phyloP scores from a whole-genome alignment of 2,329 filamentous ascomycete genomes.

The Xylariaceae sp. region DNA sequence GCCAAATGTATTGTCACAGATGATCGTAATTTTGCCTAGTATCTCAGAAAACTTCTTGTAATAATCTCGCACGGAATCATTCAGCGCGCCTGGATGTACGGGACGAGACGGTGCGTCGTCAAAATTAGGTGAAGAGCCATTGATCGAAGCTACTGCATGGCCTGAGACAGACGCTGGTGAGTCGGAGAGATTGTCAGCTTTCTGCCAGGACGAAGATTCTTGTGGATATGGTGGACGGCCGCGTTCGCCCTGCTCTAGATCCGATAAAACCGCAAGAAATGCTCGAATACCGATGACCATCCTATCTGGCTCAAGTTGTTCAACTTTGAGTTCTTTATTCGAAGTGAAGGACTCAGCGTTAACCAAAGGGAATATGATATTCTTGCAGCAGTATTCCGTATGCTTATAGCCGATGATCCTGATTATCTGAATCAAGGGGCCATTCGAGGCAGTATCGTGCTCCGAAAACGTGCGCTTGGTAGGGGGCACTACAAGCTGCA shows the following conservation, averaged over 20 bases:
- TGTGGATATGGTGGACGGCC: slow-evolving; percentile 80
- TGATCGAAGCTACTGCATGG: slow-evolving; percentile 23
- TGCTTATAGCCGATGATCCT: slow-evolving; percentile 91
- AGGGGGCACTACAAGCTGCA: slow-evolving; percentile 76
- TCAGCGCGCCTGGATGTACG: slow-evolving; percentile 59
- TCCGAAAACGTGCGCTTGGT: slow-evolving; percentile 78
- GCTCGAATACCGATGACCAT: slow-evolving; percentile 97
- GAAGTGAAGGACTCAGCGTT: slow-evolving; percentile 84
- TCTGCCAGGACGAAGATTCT: slow-evolving; percentile 44
- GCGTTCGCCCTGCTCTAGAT: slow-evolving; percentile 79
- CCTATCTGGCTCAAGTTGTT: slow-evolving; percentile 90
- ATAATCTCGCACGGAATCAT: slow-evolving; percentile 75
- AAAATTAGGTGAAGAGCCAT: slow-evolving; percentile 31
- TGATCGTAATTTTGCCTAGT: slow-evolving; percentile 88
- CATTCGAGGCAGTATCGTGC: slow-evolving; percentile 77
- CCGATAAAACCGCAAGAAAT: slow-evolving; percentile 88
- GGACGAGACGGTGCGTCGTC: slow-evolving; percentile 66
- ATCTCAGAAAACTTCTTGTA: slow-evolving; percentile 93
- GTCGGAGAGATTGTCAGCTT: slow-evolving; percentile 40
- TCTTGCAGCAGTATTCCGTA: slow-evolving; percentile 88
- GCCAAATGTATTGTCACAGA: slow-evolving; percentile 96
- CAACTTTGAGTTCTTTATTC: slow-evolving; percentile 74
- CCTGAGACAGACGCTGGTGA: slow-evolving; percentile 48
- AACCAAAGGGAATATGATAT: slow-evolving; percentile 90
- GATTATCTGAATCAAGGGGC: slow-evolving; percentile 89